Percentiles rank a stretch among this genome's conserved stretches.
phyloP scores from a whole-genome alignment of 139 green algal genomes.

The Chlamydomonas sp. region DNA sequence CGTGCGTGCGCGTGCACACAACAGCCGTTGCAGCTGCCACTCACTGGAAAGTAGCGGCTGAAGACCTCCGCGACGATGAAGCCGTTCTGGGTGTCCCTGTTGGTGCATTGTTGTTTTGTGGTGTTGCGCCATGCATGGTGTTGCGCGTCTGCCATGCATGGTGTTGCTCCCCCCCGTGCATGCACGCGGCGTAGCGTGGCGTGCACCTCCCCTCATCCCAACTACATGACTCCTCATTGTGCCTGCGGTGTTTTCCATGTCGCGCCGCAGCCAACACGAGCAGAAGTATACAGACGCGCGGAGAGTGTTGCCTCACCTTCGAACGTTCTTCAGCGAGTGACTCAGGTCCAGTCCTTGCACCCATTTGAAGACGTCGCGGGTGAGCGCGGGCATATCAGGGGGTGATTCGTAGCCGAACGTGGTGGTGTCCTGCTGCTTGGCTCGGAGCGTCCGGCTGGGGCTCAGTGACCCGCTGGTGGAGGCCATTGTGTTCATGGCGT shows the following conservation, averaged over 20 bases:
- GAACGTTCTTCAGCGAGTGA: slow-evolving; percentile 35
- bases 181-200: background rate
- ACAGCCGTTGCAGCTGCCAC: background rate
- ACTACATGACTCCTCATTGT: too few species aligned
- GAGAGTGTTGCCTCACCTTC: slow-evolving; percentile 27
- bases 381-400: slow-evolving; percentile 30
- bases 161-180: too few species aligned
- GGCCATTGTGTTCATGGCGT: background rate
- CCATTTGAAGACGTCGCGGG: slow-evolving; percentile 45
- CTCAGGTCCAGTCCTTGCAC: slow-evolving; percentile 48
- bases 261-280: too few species aligned
- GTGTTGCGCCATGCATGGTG: too few species aligned
- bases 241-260: too few species aligned
- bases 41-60: slow-evolving; percentile 44
- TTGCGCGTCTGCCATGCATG: too few species aligned
- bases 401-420: slow-evolving; percentile 48
- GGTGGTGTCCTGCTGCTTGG: slow-evolving; percentile 17
- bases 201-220: background rate
- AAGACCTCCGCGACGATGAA: slow-evolving; percentile 54
- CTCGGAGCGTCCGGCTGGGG: background rate
- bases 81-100: slow-evolving; percentile 49
- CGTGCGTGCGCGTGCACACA: background rate
- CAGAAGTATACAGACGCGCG: too few species aligned
- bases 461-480: background rate
- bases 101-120: too few species aligned